These are phyloP conservation scores for Colletotrichum paranaense DNA, from an alignment of 2,329 filamentous ascomycete species.

Conservation along the genomic window DNA sequence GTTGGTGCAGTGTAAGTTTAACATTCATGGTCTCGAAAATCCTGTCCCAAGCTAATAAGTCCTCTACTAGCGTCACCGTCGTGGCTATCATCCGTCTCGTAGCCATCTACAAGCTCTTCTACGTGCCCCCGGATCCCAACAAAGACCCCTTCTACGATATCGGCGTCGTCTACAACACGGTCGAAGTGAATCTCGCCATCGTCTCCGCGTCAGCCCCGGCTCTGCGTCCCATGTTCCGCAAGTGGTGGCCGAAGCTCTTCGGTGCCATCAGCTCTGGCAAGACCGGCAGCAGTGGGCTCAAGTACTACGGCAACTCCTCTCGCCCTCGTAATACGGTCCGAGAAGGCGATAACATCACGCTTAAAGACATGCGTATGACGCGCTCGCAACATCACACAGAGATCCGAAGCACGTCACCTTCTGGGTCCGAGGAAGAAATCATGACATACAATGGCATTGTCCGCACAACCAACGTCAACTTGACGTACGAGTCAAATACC, in stretches of 20 bases:
- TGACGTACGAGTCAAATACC: slow-evolving; percentile 13
- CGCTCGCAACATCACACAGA: slow-evolving; percentile 44
- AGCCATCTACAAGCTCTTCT: slow-evolving; percentile 42
- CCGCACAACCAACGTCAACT: slow-evolving; percentile 46
- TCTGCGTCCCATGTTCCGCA: slow-evolving; percentile 46
- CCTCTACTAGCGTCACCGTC: slow-evolving; percentile 43
- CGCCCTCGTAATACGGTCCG: slow-evolving; percentile 14
- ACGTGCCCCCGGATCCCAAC: slow-evolving; percentile 24
- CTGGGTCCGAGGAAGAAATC: slow-evolving; percentile 50
- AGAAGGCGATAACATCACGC: slow-evolving; percentile 26
- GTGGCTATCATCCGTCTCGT: slow-evolving; percentile 48
- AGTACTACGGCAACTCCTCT: slow-evolving; percentile 19
- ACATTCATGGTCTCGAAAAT: neutral
- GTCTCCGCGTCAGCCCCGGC: slow-evolving; percentile 49
- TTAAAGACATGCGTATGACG: slow-evolving; percentile 42
- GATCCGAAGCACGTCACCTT: slow-evolving; percentile 46
- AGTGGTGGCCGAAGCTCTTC: slow-evolving; percentile 49
- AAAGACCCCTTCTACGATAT: slow-evolving; percentile 45
- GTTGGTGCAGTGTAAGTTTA: slow-evolving; percentile 49
- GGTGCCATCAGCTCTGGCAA: slow-evolving; percentile 29
- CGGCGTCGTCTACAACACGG: slow-evolving; percentile 42
- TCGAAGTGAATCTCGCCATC: slow-evolving; percentile 52
- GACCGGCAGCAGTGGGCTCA: slow-evolving; percentile 9
- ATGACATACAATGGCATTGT: slow-evolving; percentile 53
- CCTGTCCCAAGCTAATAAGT: neutral